These are phyloP conservation scores for Fusarium camptoceras DNA, from an alignment of 2,329 filamentous ascomycete species.

Conservation along the genomic window DNA sequence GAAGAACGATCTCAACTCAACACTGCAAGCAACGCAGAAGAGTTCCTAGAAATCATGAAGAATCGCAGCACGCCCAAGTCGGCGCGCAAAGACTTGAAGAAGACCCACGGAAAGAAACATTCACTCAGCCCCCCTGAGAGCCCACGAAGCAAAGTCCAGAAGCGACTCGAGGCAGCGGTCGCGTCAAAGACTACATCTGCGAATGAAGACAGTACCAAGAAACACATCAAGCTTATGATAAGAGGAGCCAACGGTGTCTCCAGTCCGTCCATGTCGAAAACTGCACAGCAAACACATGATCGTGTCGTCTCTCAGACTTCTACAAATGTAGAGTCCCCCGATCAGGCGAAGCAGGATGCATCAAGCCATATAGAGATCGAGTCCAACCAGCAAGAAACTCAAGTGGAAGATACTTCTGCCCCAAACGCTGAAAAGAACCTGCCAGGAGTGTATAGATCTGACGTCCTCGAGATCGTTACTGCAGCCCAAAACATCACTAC, in stretches of 20 bases:
- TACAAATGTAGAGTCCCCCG: neutral
- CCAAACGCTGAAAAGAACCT: neutral
- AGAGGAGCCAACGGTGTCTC: neutral
- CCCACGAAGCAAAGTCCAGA: constrained; percentile 20
- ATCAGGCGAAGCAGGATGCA: neutral
- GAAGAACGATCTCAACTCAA: constrained; percentile 15
- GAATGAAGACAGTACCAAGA: constrained; percentile 5
- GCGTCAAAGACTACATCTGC: neutral
- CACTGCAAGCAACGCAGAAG: neutral
- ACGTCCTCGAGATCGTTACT: constrained; percentile 4
- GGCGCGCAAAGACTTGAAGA: constrained; percentile 10
- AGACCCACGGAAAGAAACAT: constrained; percentile 1
- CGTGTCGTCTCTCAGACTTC: neutral
- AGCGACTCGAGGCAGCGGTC: constrained; percentile 7
- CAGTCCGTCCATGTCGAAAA: neutral
- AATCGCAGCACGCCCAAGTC: constrained; percentile 21
- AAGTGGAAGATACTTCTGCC: constrained; percentile 13
- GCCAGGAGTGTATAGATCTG: constrained; percentile 1
- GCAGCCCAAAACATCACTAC: neutral
- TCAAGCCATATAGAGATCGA: constrained; percentile 6
- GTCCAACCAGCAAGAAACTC: neutral
- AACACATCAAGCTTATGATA: constrained; percentile 15
- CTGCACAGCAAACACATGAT: neutral
- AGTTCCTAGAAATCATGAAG: constrained; percentile 33
- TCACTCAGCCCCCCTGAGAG: constrained; percentile 9